A percentile compares a stretch with the other conserved stretches of the same genome.
Evolutionary conservation across 2,329 filamentous ascomycete genomes (phyloP).

Genomic region (Macrophomina tecta): DNA sequence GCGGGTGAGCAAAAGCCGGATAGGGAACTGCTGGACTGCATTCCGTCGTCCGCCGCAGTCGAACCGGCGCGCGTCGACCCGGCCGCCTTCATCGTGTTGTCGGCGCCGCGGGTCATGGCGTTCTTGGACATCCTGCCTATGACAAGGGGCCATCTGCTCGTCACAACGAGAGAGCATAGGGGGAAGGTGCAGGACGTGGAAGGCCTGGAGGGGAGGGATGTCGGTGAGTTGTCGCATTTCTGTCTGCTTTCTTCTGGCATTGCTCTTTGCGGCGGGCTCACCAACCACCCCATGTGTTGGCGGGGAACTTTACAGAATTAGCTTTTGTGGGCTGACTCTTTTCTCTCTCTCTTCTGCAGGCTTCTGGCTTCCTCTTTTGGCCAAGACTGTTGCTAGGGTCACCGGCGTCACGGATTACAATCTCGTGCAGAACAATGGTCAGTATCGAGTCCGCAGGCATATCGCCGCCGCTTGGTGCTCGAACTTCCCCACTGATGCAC

Average conservation of each 20-base stretch:
- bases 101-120: slow-evolving; percentile 77
- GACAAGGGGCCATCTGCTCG: slow-evolving; percentile 79
- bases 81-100: slow-evolving; percentile 70
- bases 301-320: no score
- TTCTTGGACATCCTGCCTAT: slow-evolving; percentile 95
- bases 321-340: slow-evolving; percentile 57
- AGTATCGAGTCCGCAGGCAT: slow-evolving; percentile 29
- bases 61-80: slow-evolving; percentile 42
- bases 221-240: slow-evolving; percentile 58
- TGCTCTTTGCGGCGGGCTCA: background rate
- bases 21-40: slow-evolving; percentile 27
- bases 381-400: slow-evolving; percentile 70
- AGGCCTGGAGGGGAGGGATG: slow-evolving; percentile 66
- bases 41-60: slow-evolving; percentile 38
- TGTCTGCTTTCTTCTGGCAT: background rate
- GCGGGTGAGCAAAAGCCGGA: background rate
- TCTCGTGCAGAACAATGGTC: slow-evolving; percentile 92
- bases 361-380: slow-evolving; percentile 71
- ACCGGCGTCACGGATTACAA: slow-evolving; percentile 88
- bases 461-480: no score
- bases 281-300: background rate
- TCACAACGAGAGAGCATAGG: slow-evolving; percentile 78
- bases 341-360: slow-evolving; percentile 37
- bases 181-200: slow-evolving; percentile 76
- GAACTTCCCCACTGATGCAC: background rate